Conservation (phyloP, 1,139 yeast genomes). For the Sugiyamaella neomexicana region DNA sequence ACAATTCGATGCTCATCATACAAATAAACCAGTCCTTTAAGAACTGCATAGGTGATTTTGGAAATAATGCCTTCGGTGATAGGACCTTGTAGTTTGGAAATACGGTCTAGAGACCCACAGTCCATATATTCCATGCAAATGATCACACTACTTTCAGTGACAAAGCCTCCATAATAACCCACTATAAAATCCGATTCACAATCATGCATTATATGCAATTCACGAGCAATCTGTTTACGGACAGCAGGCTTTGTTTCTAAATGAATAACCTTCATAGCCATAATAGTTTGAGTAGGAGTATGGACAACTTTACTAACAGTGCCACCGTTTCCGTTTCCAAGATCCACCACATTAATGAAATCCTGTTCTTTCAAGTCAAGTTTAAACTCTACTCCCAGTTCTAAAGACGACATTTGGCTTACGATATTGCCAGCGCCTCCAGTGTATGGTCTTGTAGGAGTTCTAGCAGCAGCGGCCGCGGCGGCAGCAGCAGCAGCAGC, state of each 20-base stretch:
- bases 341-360: constrained; percentile 66
- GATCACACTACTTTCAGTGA: constrained; percentile 62
- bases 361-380: constrained; percentile 63
- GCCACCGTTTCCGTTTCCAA: constrained; percentile 95
- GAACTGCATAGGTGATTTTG: constrained; percentile 72
- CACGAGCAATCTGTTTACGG: constrained; percentile 84
- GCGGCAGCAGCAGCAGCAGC: constrained; percentile 35
- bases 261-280: constrained; percentile 89
- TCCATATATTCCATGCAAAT: constrained; percentile 97
- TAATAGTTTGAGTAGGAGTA: constrained; percentile 78
- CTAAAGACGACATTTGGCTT: constrained; percentile 40
- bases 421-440: constrained; percentile 29
- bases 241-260: constrained; percentile 80
- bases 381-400: constrained; percentile 51
- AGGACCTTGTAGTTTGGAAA: constrained; percentile 54
- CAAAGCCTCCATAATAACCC: constrained; percentile 86
- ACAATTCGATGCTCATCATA: constrained; percentile 82
- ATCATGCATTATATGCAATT: constrained; percentile 85
- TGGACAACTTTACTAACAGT: constrained; percentile 87
- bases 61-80: constrained; percentile 67
- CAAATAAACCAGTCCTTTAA: constrained; percentile 78
- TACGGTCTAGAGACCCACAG: constrained; percentile 87
- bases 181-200: constrained; percentile 80
- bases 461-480: constrained; percentile 28
- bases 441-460: constrained; percentile 14